These are phyloP conservation scores for Cyberlindnera mississippiensis DNA, from an alignment of 805 yeast species.

Conservation along the genomic window DNA sequence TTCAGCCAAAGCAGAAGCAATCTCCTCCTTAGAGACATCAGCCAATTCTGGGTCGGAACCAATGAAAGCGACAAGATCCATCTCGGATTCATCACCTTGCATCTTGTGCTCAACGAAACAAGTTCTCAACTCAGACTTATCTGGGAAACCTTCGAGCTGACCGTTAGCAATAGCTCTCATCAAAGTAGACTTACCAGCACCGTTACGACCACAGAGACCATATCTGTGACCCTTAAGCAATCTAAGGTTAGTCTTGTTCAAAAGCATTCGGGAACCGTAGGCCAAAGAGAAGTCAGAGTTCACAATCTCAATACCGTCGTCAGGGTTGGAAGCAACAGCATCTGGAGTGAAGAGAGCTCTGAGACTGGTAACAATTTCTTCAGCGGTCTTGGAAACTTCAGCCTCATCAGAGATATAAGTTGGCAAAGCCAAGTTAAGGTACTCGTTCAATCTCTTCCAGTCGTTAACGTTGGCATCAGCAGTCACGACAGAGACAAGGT, in stretches of 20 bases:
- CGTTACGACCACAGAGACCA: slow-evolving; percentile 97
- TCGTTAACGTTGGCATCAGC: slow-evolving; percentile 70
- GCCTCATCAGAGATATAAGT: slow-evolving; percentile 36
- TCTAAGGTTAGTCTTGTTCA: slow-evolving; percentile 87
- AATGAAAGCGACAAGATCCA: slow-evolving; percentile 84
- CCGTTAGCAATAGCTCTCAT: slow-evolving; percentile 97
- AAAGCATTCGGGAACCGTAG: slow-evolving; percentile 94
- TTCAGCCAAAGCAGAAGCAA: slow-evolving; percentile 67
- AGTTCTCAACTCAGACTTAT: slow-evolving; percentile 77
- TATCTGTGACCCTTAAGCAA: slow-evolving; percentile 92
- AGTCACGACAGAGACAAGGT: slow-evolving; percentile 49
- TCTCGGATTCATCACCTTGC: slow-evolving; percentile 91
- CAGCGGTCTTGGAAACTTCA: slow-evolving; percentile 38
- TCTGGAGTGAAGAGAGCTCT: slow-evolving; percentile 51
- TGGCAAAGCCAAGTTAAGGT: slow-evolving; percentile 39
- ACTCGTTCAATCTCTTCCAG: slow-evolving; percentile 60
- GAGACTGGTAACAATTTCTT: slow-evolving; percentile 42
- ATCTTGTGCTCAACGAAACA: slow-evolving; percentile 96
- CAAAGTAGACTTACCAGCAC: slow-evolving; percentile 97
- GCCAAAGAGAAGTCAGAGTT: slow-evolving; percentile 95
- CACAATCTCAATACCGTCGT: slow-evolving; percentile 87
- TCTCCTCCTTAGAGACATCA: slow-evolving; percentile 60
- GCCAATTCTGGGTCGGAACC: slow-evolving; percentile 82
- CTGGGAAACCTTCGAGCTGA: slow-evolving; percentile 96
- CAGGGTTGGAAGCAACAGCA: slow-evolving; percentile 54